Evolutionary conservation across 2,329 filamentous ascomycete species (phyloP), one percentile per base, ranked within the genome.

Genomic region (Ophiostoma quercus): DNA sequence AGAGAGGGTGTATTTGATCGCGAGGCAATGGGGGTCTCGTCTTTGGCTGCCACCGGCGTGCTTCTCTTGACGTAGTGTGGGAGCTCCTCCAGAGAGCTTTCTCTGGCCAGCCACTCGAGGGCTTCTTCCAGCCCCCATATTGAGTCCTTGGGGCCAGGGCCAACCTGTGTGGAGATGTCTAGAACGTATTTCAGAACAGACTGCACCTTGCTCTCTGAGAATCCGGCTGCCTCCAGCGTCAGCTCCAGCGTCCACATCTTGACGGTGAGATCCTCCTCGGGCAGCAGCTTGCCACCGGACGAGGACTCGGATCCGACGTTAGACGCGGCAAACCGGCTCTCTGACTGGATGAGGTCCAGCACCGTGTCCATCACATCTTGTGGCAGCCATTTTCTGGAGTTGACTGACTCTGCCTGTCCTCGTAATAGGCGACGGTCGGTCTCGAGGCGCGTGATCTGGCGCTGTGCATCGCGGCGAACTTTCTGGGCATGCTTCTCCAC

Each of bases 61-160:
- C 75, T 74, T 68, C 77, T 80, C 70, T 82, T 83, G 25, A 90
- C 88, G 77, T 95, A 96, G 66, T 87, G 84, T 6, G 90, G 90
- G 47, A 94, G 82, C 74, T 94, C 89, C 0, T 88, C 85, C 72
- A 84, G 80, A 16, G 84, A 80, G 74, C 90, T 92, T 76, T 95
- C 87, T 73, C 92, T 82, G n/a, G 92, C 92, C 69, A 98, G 84
- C 92, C 93, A 97, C 75, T 97, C 92, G 25, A 99, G 78, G 34
- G 91, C 88, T 79, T 97, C 94, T 72, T 96, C 90, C 47, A 98
- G 81, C 11, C 94, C 93, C 91, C 92, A 96, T 16, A 93, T 85
- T 62, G 84, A 84, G 73, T 92, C 90, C 74, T 87, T 90, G 71
- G 78, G 82, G 25, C 81, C 80, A 12, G 81, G 76, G 2, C 83